phyloP scores from a whole-genome alignment of 148 eudicot genomes.

The Rheum nobile region DNA sequence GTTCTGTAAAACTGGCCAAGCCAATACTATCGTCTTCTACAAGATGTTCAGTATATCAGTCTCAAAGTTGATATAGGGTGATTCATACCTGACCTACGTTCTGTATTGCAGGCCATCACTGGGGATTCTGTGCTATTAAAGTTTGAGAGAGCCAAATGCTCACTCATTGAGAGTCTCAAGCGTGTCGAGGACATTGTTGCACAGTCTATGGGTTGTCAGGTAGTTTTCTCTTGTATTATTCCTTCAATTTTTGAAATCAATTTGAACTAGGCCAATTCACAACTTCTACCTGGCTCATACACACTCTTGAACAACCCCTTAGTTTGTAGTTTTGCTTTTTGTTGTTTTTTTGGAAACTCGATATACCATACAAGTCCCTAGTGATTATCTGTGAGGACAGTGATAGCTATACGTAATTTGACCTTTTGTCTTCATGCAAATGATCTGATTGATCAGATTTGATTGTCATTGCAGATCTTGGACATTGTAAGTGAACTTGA shows the following conservation, averaged over 20 bases:
- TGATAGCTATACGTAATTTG: background rate
- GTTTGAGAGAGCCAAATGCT: constrained; percentile 81
- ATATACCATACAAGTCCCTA: background rate
- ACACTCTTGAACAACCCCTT: background rate
- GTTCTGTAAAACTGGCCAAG: background rate
- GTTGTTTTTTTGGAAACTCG: background rate
- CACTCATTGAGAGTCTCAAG: constrained; percentile 67
- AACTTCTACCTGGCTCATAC: background rate
- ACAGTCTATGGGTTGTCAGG: constrained; percentile 83
- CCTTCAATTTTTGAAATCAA: background rate
- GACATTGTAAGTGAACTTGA: constrained; percentile 59
- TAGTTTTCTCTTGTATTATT: constrained; percentile 16
- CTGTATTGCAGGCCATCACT: constrained; percentile 65
- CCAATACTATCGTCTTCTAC: background rate
- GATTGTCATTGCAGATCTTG: constrained; percentile 43
- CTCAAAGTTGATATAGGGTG: background rate
- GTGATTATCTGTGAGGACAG: background rate
- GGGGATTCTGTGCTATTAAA: constrained; percentile 88
- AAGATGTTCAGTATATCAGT: background rate
- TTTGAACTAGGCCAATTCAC: background rate
- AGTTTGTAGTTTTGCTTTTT: background rate
- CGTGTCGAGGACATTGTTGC: constrained; percentile 90
- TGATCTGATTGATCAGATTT: background rate
- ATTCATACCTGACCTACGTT: background rate
- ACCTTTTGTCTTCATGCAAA: background rate